These are phyloP conservation scores for Amauroascus verrucosus DNA, from an alignment of 2,329 filamentous ascomycete species.

Conservation along the genomic window DNA sequence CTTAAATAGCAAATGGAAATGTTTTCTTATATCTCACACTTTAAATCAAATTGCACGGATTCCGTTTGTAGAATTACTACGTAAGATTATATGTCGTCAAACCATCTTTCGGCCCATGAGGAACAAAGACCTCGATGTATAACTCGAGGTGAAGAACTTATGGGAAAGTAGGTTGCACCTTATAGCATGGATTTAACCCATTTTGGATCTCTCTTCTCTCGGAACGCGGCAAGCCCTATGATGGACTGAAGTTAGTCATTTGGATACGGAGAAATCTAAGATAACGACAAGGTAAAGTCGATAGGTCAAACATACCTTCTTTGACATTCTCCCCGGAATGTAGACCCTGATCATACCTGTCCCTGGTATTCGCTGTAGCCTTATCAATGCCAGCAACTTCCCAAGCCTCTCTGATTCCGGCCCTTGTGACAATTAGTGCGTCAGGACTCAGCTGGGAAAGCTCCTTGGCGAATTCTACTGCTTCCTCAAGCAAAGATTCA, in stretches of 20 bases:
- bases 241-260: neutral
- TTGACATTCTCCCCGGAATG: constrained; percentile 71
- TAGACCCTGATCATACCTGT: constrained; percentile 67
- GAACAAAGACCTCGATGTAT: no score
- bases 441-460: constrained; percentile 60
- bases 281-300: neutral
- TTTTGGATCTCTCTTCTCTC: constrained; percentile 73
- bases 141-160: no score
- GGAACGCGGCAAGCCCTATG: constrained; percentile 70
- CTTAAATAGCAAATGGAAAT: no score
- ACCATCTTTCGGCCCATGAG: no score
- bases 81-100: no score
- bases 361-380: constrained; percentile 70
- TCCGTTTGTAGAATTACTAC: no score
- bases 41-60: no score
- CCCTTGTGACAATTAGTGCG: constrained; percentile 59
- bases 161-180: neutral
- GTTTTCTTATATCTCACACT: no score
- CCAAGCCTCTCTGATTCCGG: constrained; percentile 60
- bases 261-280: neutral
- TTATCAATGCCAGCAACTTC: constrained; percentile 54
- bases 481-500: constrained; percentile 67
- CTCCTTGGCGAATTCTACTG: constrained; percentile 49
- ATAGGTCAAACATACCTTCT: constrained; percentile 60
- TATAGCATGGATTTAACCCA: constrained; percentile 64